phyloP scores from a whole-genome alignment of 2,329 filamentous ascomycete genomes.

The Pyrenochaeta sp. region DNA sequence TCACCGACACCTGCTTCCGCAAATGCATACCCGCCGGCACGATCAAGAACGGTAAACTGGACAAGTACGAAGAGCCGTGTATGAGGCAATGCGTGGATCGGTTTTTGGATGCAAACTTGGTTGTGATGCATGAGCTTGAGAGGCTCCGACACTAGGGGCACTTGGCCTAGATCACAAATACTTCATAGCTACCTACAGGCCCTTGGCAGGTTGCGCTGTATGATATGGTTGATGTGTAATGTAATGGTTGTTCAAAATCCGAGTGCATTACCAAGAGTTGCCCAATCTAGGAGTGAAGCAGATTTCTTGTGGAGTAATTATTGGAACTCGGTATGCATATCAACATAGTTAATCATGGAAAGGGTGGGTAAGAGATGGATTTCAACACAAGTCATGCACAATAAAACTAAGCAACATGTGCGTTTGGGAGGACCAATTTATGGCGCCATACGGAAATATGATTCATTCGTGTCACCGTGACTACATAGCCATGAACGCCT shows the following conservation, averaged over 20 bases:
- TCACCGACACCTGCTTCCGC: constrained; percentile 87
- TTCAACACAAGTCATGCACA: too few relatives aligned
- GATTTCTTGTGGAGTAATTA: too few relatives aligned
- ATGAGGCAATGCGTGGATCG: constrained; percentile 92
- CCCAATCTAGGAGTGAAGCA: too few relatives aligned
- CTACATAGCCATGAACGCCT: constrained; percentile 47
- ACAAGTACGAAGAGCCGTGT: constrained; percentile 80
- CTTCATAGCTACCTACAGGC: too few relatives aligned
- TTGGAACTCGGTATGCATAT: too few relatives aligned
- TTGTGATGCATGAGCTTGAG: constrained; percentile 86
- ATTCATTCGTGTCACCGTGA: constrained; percentile 48
- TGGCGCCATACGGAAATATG: constrained; percentile 43
- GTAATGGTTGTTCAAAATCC: constrained; percentile 11
- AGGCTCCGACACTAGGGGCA: constrained; percentile 56
- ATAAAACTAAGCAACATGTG: too few relatives aligned
- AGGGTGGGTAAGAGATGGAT: too few relatives aligned
- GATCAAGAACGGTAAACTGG: constrained; percentile 75
- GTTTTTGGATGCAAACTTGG: constrained; percentile 86
- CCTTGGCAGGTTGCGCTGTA: constrained; percentile 5
- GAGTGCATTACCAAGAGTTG: too few relatives aligned
- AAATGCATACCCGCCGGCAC: constrained; percentile 83
- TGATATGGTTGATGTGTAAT: constrained; percentile 9
- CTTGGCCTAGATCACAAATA: too few relatives aligned
- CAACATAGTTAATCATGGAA: too few relatives aligned
- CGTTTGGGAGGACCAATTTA: constrained; percentile 6